Conservation (phyloP, 257 asterid genomes). For the Asclepias syriaca region DNA sequence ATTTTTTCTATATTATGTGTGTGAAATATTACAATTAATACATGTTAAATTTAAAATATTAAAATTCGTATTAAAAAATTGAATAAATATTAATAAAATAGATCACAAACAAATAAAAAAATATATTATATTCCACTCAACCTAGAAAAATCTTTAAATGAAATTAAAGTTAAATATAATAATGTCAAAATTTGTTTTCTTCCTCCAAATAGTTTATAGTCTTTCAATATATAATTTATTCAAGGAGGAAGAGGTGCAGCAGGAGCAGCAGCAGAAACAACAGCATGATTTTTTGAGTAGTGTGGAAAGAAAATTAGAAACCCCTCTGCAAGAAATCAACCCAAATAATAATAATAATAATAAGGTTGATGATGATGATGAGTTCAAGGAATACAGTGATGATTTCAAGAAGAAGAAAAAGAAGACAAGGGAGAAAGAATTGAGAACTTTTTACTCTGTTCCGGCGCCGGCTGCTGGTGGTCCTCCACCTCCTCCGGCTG, state of each 20-base stretch:
- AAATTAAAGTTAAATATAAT: too few relatives aligned
- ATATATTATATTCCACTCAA: too few relatives aligned
- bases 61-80: too few relatives aligned
- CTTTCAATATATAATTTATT: too few relatives aligned
- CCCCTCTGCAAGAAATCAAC: conserved; percentile 34
- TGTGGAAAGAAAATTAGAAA: conserved; percentile 21
- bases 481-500: conserved; percentile 34
- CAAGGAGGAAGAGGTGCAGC: neutral
- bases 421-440: conserved; percentile 38
- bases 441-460: conserved; percentile 55
- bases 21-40: too few relatives aligned
- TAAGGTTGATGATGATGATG: conserved; percentile 33
- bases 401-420: conserved; percentile 37
- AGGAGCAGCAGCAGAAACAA: conserved; percentile 15
- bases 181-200: too few relatives aligned
- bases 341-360: conserved; percentile 13
- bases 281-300: conserved; percentile 21
- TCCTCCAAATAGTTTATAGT: too few relatives aligned
- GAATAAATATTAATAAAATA: too few relatives aligned
- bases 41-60: too few relatives aligned
- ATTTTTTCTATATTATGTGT: too few relatives aligned
- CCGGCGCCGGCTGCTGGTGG: conserved; percentile 27
- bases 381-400: conserved; percentile 36
- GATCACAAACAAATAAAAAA: too few relatives aligned
- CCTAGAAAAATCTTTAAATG: too few relatives aligned